Evolutionary conservation across 2,329 filamentous ascomycete species (phyloP).

Genomic region (Colletotrichum godetiae): DNA sequence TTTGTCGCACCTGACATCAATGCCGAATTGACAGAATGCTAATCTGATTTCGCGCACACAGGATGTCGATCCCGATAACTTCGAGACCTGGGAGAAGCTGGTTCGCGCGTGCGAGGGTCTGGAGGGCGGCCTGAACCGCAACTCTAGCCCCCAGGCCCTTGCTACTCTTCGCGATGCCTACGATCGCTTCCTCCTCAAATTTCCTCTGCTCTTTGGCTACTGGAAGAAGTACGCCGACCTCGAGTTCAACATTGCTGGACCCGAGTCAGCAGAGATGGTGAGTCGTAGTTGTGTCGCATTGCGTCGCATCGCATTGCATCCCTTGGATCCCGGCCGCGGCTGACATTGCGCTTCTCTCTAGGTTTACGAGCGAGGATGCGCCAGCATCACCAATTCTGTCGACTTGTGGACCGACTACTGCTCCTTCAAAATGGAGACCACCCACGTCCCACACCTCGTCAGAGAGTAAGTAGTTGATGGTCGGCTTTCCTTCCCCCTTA

Average conservation of each 20-base stretch:
- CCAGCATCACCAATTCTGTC: conserved; percentile 91
- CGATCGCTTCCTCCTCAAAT: conserved; percentile 93
- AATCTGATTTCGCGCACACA: conserved; percentile 41
- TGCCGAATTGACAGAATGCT: neutral
- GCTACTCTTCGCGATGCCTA: conserved; percentile 88
- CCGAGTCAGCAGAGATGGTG: conserved; percentile 97
- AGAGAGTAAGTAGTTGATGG: conserved; percentile 96
- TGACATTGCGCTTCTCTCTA: conserved; percentile 48
- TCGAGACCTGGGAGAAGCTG: conserved; percentile 94
- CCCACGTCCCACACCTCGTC: conserved; percentile 92
- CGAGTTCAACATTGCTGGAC: conserved; percentile 96
- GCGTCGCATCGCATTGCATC: conserved; percentile 14
- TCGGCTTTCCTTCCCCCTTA: conserved; percentile 73
- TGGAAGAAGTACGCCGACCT: conserved; percentile 99
- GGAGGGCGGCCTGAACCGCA: conserved; percentile 94
- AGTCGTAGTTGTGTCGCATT: conserved; percentile 40
- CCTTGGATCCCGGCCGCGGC: conserved; percentile 11
- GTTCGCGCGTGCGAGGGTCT: conserved; percentile 84
- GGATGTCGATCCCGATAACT: conserved; percentile 85
- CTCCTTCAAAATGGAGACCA: conserved; percentile 97
- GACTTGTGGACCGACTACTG: conserved; percentile 99
- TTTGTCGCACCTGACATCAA: neutral
- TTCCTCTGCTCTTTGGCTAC: conserved; percentile 95
- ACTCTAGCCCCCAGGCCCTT: conserved; percentile 94
- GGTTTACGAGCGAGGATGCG: conserved; percentile 96